Conservation (phyloP, 2,329 filamentous ascomycete species). For the Dactylellina haptotyla region DNA sequence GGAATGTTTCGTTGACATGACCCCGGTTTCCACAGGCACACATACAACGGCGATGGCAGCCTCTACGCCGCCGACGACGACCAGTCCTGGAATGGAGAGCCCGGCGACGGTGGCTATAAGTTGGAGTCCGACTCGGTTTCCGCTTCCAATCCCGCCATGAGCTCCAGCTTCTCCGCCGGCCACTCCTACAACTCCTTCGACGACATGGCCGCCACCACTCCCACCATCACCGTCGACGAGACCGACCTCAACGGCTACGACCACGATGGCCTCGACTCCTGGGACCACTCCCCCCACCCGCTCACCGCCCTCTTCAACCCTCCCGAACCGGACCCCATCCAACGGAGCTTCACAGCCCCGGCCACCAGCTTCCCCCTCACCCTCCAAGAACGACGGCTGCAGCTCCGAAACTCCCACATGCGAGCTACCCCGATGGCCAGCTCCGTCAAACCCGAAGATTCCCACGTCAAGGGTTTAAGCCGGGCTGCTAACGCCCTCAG, state of each 20-base stretch:
- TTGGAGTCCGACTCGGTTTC: constrained; percentile 22
- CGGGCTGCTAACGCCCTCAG: constrained; percentile 44
- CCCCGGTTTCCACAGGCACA: constrained; percentile 19
- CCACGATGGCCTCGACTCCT: not conserved
- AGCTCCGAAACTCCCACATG: constrained; percentile 50
- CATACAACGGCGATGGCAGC: constrained; percentile 44
- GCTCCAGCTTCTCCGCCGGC: not conserved
- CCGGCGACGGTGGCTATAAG: constrained; percentile 37
- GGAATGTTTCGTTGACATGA: constrained; percentile 36
- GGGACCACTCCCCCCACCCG: constrained; percentile 39
- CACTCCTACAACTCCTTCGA: constrained; percentile 19
- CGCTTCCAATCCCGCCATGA: not conserved
- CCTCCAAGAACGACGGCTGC: constrained; percentile 42
- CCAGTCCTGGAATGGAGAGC: constrained; percentile 38
- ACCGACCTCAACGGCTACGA: constrained; percentile 19
- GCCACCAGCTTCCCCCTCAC: constrained; percentile 47
- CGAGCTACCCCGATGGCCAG: constrained; percentile 51
- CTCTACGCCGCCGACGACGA: constrained; percentile 40
- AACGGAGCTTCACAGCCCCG: constrained; percentile 44
- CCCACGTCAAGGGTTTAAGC: constrained; percentile 30
- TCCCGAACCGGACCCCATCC: constrained; percentile 39
- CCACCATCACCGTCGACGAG: not conserved
- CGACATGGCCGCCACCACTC: not conserved
- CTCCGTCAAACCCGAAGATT: constrained; percentile 44
- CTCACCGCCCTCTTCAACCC: constrained; percentile 48